Conservation (phyloP, 257 asterid genomes). For the Solanum pimpinellifolium region DNA sequence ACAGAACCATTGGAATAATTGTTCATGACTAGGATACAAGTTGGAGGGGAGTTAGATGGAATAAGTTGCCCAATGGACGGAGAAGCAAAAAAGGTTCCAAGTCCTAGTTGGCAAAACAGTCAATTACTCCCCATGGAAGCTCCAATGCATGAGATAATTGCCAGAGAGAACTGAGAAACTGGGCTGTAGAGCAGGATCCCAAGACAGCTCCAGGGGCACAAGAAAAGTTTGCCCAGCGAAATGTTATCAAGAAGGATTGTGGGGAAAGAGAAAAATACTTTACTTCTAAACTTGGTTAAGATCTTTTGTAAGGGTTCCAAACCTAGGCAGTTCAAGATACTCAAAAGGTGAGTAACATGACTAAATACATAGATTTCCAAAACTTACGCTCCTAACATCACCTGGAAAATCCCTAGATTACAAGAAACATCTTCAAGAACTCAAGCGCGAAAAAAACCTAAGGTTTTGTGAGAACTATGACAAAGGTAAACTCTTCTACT, state of each 20-base stretch:
- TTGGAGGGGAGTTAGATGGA: not conserved
- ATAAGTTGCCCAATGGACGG: not conserved
- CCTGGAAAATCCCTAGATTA: not conserved
- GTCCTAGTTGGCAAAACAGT: not conserved
- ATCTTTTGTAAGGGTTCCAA: not conserved
- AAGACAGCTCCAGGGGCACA: not conserved
- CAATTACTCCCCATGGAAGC: not conserved
- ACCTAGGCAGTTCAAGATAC: not conserved
- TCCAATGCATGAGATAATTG: not conserved
- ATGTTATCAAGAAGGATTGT: not conserved
- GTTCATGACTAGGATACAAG: not conserved
- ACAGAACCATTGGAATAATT: not conserved
- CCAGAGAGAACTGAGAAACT: not conserved
- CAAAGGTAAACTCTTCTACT: not conserved
- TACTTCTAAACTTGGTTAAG: not conserved
- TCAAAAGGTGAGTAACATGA: not conserved
- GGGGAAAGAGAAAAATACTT: not conserved
- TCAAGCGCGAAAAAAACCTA: not conserved
- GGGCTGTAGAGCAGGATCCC: not conserved
- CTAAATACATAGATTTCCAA: not conserved
- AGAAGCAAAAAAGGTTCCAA: not conserved
- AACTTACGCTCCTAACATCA: not conserved
- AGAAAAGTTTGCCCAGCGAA: not conserved
- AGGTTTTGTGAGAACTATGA: not conserved
- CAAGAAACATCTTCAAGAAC: not conserved